Percentiles rank a stretch among this genome's conserved stretches.
Evolutionary conservation across 805 yeast species (phyloP).

Genomic region (Yamadazyma tumulicola): DNA sequence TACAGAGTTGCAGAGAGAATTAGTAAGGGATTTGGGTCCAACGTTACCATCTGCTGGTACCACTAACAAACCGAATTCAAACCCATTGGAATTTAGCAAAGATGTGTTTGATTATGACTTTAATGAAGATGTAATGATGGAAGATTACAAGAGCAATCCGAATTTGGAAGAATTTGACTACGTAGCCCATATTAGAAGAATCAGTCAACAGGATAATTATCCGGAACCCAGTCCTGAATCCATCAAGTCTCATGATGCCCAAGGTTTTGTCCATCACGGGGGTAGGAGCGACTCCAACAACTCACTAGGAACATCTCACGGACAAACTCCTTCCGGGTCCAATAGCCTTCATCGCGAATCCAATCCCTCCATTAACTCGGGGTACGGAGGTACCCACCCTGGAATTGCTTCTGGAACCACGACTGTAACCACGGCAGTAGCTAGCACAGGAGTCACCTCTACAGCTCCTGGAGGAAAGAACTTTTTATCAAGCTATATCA

Average conservation of each 20-base stretch:
- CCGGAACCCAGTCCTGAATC: constrained; percentile 12
- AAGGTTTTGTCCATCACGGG: too few relatives aligned
- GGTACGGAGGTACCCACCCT: too few relatives aligned
- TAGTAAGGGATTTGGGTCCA: background rate
- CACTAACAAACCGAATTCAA: too few relatives aligned
- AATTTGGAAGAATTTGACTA: constrained; percentile 41
- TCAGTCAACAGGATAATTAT: constrained; percentile 34
- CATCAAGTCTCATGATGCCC: constrained; percentile 8
- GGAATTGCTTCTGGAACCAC: too few relatives aligned
- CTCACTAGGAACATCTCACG: background rate
- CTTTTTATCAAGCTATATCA: constrained; percentile 36
- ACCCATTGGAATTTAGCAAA: background rate
- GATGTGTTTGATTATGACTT: background rate
- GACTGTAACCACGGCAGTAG: constrained; percentile 6
- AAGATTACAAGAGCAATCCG: too few relatives aligned
- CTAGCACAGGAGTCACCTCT: constrained; percentile 4
- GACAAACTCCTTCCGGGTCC: constrained; percentile 4
- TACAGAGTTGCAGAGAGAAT: background rate
- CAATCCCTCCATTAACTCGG: constrained; percentile 1
- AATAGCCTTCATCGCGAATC: constrained; percentile 3
- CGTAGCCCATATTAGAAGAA: constrained; percentile 42
- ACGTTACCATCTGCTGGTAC: too few relatives aligned
- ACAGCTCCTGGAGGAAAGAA: too few relatives aligned
- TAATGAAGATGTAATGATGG: background rate
- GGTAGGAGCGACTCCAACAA: constrained; percentile 1